Base-by-base conservation (phyloP, 2,329 filamentous ascomycete genomes). In the Hymenoscyphus scutula region DNA sequence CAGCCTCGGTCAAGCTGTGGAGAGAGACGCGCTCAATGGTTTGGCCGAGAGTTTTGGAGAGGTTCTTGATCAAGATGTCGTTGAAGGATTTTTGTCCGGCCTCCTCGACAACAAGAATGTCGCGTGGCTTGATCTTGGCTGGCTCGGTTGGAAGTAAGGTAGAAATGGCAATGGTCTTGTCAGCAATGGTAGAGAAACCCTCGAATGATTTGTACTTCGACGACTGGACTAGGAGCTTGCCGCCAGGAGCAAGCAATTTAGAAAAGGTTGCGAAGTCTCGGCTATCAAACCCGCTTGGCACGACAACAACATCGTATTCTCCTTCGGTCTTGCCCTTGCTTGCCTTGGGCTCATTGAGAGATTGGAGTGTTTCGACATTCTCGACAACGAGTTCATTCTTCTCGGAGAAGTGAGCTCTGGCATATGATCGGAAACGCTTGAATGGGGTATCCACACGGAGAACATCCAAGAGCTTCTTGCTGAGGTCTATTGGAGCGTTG, bases 21-120 rank as follows among this genome's bases (percentile, higher is more conserved):
- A 29, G 51, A 54, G 29, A 30, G 10, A 29, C 51, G 19, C 51
- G 51, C 29, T 54, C 51, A 54, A 54, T 17, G 10, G 29, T 27
- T 23, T 54, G 51, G 23, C 51, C 51, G n/a, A 54, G 51, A 3
- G 51, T 32, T 17, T 48, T 48, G 41, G 41, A 48, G 19, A 48
- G 41, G 41, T 48, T 48, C 41, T 48, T 48, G 41, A 48, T 48
- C 41, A 48, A 48, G 41, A 48, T 10, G 41, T 48, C 41, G 41
- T 48, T 48, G 41, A 48, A 48, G 15, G 41, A 25, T 23, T 48
- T 48, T 48, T 48, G 41, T 48, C n/a, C 41, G 23, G 41, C 41
- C 19, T 48, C 41, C 41, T 48, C 41, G 7, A 48, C 41, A 10
- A 48, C n/a, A 2, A 48, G n/a, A 25, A 48, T 48, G 19, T 48